Percentiles rank a stretch among this genome's conserved stretches.
These are phyloP conservation scores for Phytophthora hybrid DNA, from an alignment of 352 stramenopile genomes.

Conservation along the genomic window DNA sequence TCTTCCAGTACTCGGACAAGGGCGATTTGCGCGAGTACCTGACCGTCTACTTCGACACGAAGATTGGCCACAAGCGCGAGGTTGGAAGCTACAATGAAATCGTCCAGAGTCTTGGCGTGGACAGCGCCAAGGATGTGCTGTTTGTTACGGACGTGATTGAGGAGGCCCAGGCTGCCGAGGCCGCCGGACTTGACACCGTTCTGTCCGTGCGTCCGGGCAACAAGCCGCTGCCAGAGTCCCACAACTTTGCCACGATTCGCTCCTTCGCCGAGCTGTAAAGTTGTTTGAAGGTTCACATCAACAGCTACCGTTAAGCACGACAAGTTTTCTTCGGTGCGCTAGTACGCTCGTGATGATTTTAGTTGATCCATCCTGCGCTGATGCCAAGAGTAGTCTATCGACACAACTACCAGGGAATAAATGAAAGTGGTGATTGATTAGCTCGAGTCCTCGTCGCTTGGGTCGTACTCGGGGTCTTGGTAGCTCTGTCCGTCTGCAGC, in stretches of 20 bases:
- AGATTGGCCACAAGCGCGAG: conserved; percentile 84
- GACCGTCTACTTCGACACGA: conserved; percentile 89
- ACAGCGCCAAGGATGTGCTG: conserved; percentile 79
- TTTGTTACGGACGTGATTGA: conserved; percentile 92
- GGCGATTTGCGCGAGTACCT: conserved; percentile 81
- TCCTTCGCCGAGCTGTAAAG: conserved; percentile 74
- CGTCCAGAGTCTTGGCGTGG: conserved; percentile 79
- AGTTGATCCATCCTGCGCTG: conserved; percentile 11
- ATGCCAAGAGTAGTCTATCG: conserved; percentile 15
- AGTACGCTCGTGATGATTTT: conserved; percentile 11
- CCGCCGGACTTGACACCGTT: conserved; percentile 71
- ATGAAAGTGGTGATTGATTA: conserved; percentile 34
- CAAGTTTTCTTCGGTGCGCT: conserved; percentile 3
- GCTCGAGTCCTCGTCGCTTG: conserved; percentile 84
- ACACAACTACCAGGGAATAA: conserved; percentile 17
- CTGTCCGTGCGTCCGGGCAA: conserved; percentile 91
- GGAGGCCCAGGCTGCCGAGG: conserved; percentile 81
- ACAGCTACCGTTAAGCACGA: not conserved
- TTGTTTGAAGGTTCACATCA: not conserved
- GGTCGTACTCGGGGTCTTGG: conserved; percentile 80
- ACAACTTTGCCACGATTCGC: conserved; percentile 62
- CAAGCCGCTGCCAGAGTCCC: conserved; percentile 63
- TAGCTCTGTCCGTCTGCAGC: conserved; percentile 53
- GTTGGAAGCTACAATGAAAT: conserved; percentile 84
- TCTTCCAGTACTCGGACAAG: conserved; percentile 89